Evolutionary conservation across 2,329 filamentous ascomycete species (phyloP).

Genomic region (Colletotrichum truncatum): DNA sequence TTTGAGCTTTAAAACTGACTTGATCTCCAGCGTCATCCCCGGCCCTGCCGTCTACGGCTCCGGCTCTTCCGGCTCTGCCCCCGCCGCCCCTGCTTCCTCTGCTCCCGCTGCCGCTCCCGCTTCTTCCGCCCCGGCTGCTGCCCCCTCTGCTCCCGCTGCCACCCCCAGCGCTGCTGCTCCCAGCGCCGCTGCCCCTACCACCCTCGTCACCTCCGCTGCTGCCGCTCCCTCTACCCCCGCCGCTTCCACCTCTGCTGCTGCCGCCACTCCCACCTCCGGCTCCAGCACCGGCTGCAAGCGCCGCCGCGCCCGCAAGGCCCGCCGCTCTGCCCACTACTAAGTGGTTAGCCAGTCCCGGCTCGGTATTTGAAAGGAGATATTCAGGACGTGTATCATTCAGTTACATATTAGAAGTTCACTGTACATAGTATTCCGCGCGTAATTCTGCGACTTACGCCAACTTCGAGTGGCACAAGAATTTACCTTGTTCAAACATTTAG

Average conservation of each 20-base stretch:
- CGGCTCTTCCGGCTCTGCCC: constrained; percentile 30
- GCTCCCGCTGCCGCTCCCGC: constrained; percentile 1
- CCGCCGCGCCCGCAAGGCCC: constrained; percentile 30
- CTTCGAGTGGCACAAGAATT: constrained; percentile 21
- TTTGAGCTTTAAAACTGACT: no score
- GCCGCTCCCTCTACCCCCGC: neutral
- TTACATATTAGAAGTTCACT: constrained; percentile 26
- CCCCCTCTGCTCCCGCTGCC: neutral
- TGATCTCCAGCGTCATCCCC: constrained; percentile 13
- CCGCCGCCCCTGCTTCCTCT: constrained; percentile 3
- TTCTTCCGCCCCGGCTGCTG: neutral
- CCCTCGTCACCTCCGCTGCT: neutral
- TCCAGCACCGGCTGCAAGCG: constrained; percentile 12
- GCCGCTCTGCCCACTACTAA: constrained; percentile 30
- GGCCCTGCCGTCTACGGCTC: constrained; percentile 32
- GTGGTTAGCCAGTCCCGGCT: neutral
- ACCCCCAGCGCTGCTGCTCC: neutral
- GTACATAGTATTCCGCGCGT: constrained; percentile 24
- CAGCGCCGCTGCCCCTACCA: neutral
- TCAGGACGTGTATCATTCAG: constrained; percentile 11
- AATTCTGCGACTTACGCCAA: constrained; percentile 23
- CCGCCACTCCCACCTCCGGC: neutral
- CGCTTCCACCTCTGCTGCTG: constrained; percentile 9
- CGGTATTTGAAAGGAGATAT: neutral
- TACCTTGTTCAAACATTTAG: neutral